These are phyloP conservation scores for Thymus mandschuricus DNA, from an alignment of 257 asterid genomes.

Conservation along the genomic window DNA sequence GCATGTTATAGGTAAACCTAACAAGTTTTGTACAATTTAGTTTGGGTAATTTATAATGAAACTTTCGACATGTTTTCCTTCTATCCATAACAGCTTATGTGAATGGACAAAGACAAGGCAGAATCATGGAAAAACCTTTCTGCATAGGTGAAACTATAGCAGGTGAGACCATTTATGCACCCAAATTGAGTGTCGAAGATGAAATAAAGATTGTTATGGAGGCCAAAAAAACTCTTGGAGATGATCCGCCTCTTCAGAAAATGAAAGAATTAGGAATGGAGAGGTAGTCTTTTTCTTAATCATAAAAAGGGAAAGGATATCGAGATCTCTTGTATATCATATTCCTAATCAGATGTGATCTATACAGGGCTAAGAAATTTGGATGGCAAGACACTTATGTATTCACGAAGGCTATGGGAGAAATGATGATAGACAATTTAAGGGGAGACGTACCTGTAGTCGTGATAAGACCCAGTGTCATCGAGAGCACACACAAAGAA, in stretches of 20 bases:
- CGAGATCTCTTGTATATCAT: not conserved
- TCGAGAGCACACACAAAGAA: constrained; percentile 93
- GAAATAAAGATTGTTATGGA: constrained; percentile 73
- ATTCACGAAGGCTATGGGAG: constrained; percentile 98
- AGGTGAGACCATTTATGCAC: constrained; percentile 48
- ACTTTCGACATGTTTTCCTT: not conserved
- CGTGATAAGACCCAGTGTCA: constrained; percentile 88
- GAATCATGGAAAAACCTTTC: constrained; percentile 82
- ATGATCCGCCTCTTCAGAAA: constrained; percentile 48
- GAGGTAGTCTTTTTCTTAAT: constrained; percentile 49
- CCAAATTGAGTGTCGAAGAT: constrained; percentile 71
- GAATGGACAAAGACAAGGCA: constrained; percentile 89
- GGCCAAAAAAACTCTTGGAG: constrained; percentile 54
- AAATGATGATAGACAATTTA: constrained; percentile 85
- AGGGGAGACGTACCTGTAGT: constrained; percentile 87
- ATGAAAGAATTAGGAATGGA: constrained; percentile 82
- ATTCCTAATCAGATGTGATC: constrained; percentile 15
- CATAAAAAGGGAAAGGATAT: not conserved
- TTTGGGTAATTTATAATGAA: not conserved
- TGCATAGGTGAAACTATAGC: constrained; percentile 69
- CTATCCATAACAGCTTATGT: constrained; percentile 70
- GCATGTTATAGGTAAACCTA: constrained; percentile 25
- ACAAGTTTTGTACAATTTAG: not conserved
- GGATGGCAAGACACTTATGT: constrained; percentile 99
- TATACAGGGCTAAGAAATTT: constrained; percentile 82